A percentile compares a stretch with the other conserved stretches of the same genome.
Evolutionary conservation across 306 rosid genomes (phyloP).

Genomic region (Dryas drummondii): DNA sequence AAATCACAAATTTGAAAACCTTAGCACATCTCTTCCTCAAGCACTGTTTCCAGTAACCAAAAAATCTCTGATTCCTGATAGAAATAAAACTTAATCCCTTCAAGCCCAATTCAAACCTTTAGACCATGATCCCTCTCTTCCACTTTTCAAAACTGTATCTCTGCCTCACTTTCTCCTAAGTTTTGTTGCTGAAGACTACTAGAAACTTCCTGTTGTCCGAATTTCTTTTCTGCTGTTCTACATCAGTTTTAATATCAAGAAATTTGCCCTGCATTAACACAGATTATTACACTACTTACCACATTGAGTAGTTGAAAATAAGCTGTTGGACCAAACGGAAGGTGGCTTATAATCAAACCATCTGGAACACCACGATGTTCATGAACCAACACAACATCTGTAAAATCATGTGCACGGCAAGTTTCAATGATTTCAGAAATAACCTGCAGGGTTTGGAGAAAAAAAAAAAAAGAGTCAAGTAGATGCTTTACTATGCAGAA

Average conservation of each 20-base stretch:
- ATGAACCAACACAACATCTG: conserved; percentile 85
- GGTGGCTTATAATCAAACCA: conserved; percentile 80
- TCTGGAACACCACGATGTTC: conserved; percentile 97
- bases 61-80: background rate
- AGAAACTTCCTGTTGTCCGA: background rate
- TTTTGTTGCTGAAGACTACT: background rate
- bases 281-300: conserved; percentile 43
- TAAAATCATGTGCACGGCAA: conserved; percentile 81
- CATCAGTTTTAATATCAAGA: conserved; percentile 1
- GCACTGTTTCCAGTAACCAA: background rate
- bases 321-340: conserved; percentile 95
- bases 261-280: background rate
- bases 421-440: conserved; percentile 83
- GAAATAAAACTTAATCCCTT: background rate
- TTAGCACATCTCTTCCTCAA: background rate
- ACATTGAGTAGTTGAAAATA: conserved; percentile 83
- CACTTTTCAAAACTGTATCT: background rate
- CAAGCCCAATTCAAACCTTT: background rate
- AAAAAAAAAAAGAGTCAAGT: background rate
- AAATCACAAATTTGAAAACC: background rate
- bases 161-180: background rate
- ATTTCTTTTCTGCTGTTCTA: background rate
- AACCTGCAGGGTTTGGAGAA: conserved; percentile 50
- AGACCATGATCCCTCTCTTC: background rate
- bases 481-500: background rate